Base-by-base conservation (phyloP, 768 basidiomycete species). In the Hypholoma sublateritium region DNA sequence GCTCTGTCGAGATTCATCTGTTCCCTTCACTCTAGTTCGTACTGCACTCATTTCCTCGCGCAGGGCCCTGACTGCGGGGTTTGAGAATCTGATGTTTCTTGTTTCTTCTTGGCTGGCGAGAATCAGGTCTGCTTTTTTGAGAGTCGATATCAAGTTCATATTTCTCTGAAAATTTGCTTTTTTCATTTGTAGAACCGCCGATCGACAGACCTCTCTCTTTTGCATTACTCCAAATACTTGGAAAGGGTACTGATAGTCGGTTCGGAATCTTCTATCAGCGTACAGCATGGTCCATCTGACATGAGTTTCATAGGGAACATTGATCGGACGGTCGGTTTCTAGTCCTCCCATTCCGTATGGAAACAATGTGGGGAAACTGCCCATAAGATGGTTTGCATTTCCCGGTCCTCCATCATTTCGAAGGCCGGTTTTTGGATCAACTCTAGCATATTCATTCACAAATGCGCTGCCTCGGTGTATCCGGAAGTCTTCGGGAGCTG, bases 271-370 rank as follows among this genome's bases (percentile, higher is more conserved):
- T 2, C 39, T 42, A 46, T 77, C 69, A 11, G 36, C 16, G 37
- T 73, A 75, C 43, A 60, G 56, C 34, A 77, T 25, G 0, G 67
- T 59, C 72, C 73, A 74, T 24, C 54, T 21, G 3, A 62, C 61
- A 36, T 75, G 74, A 16, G 43, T 48, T 43, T 72, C 63, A 45
- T 72, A 74, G 0, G 64, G 39, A 0, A 76, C 65, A 1, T 60
- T 36, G 0, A 25, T 21, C 5, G 35, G 19, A 21, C 66, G n/a
- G 0, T 47, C 44, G 0, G 57, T 60, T 50, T 77, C 74, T 35
- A 76, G 60, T 0, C 73, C 74, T 0, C 75, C 74, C 17, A 37
- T 21, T 0, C 72, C 75, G 62, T 73, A 77, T 3, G 75, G 74
- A 56, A 73, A 77, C 0, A 74, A 62, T 0, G 48, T 50, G 0